phyloP scores from a whole-genome alignment of 768 basidiomycete genomes.

The Rhodotorula diobovata region DNA sequence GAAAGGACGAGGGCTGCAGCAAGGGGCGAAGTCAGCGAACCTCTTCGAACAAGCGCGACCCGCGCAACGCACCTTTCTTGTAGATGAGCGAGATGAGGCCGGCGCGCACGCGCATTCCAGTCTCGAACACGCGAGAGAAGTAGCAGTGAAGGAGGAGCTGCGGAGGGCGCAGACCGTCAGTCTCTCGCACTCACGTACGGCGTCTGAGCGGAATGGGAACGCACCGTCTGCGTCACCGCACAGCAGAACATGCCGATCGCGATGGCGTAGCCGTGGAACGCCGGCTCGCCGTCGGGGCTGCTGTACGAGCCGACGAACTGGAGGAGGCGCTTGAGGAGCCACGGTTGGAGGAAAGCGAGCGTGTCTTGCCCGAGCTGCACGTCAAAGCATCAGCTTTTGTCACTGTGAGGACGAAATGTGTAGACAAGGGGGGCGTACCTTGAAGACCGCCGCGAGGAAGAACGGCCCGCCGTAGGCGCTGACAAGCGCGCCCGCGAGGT shows the following conservation, averaged over 20 bases:
- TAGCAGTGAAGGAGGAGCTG: conserved; percentile 46
- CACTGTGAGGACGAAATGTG: neutral
- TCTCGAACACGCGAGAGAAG: conserved; percentile 38
- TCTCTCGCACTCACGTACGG: too few relatives aligned
- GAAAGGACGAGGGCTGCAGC: conserved; percentile 61
- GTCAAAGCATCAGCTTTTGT: neutral
- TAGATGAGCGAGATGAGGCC: conserved; percentile 59
- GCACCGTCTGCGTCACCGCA: conserved; percentile 72
- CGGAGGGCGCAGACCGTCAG: neutral
- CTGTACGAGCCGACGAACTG: conserved; percentile 78
- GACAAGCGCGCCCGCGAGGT: conserved; percentile 68
- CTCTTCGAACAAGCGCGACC: neutral
- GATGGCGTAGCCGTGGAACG: conserved; percentile 68
- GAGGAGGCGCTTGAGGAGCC: conserved; percentile 72
- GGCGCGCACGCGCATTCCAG: conserved; percentile 85
- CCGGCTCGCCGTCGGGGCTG: conserved; percentile 48
- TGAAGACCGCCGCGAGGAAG: conserved; percentile 47
- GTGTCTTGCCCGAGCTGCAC: conserved; percentile 58
- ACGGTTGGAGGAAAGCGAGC: conserved; percentile 79
- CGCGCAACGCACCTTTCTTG: conserved; percentile 28
- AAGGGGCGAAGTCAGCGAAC: neutral
- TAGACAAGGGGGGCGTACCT: conserved; percentile 5
- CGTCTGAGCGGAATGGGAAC: neutral
- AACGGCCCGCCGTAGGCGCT: conserved; percentile 76
- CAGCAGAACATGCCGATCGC: conserved; percentile 73